phyloP scores from a whole-genome alignment of 2,329 filamentous ascomycete species.

The Herpotrichia juniperi region DNA sequence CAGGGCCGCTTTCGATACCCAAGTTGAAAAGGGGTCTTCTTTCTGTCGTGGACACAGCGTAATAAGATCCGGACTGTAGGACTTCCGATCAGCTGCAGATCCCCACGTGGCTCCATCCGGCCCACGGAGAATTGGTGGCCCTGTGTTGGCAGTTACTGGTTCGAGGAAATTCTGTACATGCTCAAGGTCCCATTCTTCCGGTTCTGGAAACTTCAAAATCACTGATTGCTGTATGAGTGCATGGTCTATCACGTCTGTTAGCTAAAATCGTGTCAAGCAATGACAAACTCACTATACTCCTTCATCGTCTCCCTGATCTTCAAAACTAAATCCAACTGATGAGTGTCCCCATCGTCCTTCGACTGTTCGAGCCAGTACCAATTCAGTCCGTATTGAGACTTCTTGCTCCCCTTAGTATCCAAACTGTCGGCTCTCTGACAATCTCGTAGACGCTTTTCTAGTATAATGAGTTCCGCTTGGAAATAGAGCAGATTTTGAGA shows the following conservation, averaged over 20 bases:
- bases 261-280: no score
- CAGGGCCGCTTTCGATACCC: constrained; percentile 16
- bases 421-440: constrained; percentile 6
- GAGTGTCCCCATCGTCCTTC: not conserved
- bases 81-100: not conserved
- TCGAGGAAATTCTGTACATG: constrained; percentile 22
- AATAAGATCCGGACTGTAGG: not conserved
- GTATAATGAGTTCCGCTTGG: constrained; percentile 15
- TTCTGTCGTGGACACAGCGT: not conserved
- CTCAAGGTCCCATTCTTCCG: constrained; percentile 17
- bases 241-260: not conserved
- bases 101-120: not conserved
- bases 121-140: not conserved
- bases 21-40: constrained; percentile 25
- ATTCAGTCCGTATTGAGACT: constrained; percentile 2
- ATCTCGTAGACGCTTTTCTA: constrained; percentile 12
- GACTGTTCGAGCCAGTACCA: constrained; percentile 5
- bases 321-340: constrained; percentile 15
- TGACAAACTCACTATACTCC: constrained; percentile 20
- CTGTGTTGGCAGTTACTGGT: no score
- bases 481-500: constrained; percentile 19
- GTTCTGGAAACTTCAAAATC: constrained; percentile 14
- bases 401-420: not conserved
- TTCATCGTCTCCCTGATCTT: constrained; percentile 16
- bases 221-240: constrained; percentile 15